Percentiles rank a stretch among this genome's conserved stretches.
phyloP scores from a whole-genome alignment of 2,329 filamentous ascomycete genomes.

The Trichoderma oligosporum region DNA sequence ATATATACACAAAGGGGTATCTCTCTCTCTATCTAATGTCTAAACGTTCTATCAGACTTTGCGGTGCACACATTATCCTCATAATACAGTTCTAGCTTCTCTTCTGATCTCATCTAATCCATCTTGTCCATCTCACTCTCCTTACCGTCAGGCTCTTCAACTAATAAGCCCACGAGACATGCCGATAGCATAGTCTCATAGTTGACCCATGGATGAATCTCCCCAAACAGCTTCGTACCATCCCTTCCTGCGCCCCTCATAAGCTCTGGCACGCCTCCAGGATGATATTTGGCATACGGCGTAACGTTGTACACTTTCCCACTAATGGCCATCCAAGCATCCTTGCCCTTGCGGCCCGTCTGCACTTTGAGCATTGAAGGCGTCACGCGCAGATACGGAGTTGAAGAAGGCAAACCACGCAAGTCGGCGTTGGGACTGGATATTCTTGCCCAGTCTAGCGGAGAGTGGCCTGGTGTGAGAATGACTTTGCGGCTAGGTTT shows the following conservation, averaged over 20 bases:
- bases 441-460: slow-evolving; percentile 91
- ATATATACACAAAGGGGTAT: slow-evolving; percentile 15
- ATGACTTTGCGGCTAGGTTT: slow-evolving; percentile 68
- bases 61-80: not conserved
- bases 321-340: slow-evolving; percentile 86
- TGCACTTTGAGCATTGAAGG: slow-evolving; percentile 73
- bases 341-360: slow-evolving; percentile 77
- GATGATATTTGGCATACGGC: slow-evolving; percentile 86
- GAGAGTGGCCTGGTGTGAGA: slow-evolving; percentile 86
- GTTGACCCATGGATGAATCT: slow-evolving; percentile 69
- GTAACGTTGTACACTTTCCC: slow-evolving; percentile 93
- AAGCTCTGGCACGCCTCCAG: slow-evolving; percentile 75
- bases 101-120: slow-evolving; percentile 43
- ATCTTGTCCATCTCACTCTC: slow-evolving; percentile 55
- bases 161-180: slow-evolving; percentile 60
- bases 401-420: slow-evolving; percentile 53
- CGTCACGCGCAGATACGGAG: slow-evolving; percentile 68
- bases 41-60: not conserved
- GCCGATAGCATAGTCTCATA: slow-evolving; percentile 65
- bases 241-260: slow-evolving; percentile 59
- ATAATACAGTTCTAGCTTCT: not conserved
- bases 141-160: slow-evolving; percentile 48
- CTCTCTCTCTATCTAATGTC: slow-evolving; percentile 18
- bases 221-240: slow-evolving; percentile 60
- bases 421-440: slow-evolving; percentile 62